Evolutionary conservation across 208 protist species (phyloP).

Genomic region (Blechomonas ayalai): DNA sequence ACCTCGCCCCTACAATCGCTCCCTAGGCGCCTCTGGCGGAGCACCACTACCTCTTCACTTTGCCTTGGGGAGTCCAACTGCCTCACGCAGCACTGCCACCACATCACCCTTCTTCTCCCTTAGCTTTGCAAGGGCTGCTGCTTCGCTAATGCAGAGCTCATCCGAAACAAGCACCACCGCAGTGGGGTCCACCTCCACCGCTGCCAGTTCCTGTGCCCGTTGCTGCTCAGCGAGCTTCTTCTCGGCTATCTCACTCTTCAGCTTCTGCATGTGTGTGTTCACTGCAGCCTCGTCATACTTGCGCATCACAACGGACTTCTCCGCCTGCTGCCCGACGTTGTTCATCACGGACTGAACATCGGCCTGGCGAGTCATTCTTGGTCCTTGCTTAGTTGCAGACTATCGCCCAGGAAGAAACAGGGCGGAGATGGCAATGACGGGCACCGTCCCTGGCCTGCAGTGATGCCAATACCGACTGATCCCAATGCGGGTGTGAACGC

Average conservation of each 20-base stretch:
- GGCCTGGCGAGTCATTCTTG: constrained; percentile 46
- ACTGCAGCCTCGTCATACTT: constrained; percentile 64
- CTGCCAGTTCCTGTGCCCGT: constrained; percentile 33
- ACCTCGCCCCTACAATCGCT: no score
- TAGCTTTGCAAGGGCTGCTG: constrained; percentile 30
- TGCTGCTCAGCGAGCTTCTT: constrained; percentile 53
- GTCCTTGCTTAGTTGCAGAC: constrained; percentile 5
- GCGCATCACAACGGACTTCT: constrained; percentile 65
- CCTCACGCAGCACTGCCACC: constrained; percentile 45
- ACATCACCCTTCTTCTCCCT: constrained; percentile 59
- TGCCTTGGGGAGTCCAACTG: constrained; percentile 50
- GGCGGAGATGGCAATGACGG: constrained; percentile 12
- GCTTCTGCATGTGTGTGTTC: constrained; percentile 58
- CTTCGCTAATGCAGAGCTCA: constrained; percentile 23
- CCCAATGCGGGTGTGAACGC: no score
- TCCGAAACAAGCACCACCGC: constrained; percentile 44
- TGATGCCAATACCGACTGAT: no score
- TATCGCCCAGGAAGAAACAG: constrained; percentile 15
- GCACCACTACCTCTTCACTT: constrained; percentile 3
- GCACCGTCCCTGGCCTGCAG: no score
- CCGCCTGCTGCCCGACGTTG: constrained; percentile 33
- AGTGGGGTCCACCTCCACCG: constrained; percentile 25
- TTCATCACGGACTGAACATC: constrained; percentile 80
- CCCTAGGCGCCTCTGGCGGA: not conserved
- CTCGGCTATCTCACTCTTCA: constrained; percentile 48